phyloP scores from a whole-genome alignment of 2,329 filamentous ascomycete genomes.

The Sporothrix globosa region DNA sequence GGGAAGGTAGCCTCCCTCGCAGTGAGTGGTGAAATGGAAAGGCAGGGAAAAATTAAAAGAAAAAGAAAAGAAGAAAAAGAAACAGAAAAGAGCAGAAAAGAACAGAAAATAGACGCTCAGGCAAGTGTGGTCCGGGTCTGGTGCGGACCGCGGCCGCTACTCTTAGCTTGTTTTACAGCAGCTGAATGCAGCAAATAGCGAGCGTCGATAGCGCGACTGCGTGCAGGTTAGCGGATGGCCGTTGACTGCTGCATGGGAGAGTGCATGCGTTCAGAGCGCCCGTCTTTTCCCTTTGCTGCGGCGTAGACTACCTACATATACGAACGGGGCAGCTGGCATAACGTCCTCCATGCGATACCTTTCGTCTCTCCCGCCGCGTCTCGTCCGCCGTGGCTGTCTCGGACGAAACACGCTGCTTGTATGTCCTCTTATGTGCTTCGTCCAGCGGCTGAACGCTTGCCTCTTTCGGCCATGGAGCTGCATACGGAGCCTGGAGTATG shows the following conservation, averaged over 20 bases:
- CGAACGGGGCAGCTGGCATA: not conserved
- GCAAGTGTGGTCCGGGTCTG: not conserved
- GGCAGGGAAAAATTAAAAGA: not conserved
- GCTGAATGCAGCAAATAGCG: not conserved
- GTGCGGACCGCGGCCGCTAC: constrained; percentile 13
- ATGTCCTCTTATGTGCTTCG: not conserved
- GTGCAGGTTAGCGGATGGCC: not conserved
- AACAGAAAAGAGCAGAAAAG: not conserved
- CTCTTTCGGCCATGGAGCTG: not conserved
- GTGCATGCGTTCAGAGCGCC: not conserved
- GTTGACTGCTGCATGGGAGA: not conserved
- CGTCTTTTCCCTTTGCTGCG: not conserved
- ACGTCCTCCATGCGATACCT: too few species aligned
- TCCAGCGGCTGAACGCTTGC: not conserved
- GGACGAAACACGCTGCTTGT: not conserved
- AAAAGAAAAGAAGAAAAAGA: not conserved
- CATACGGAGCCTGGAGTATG: too few species aligned
- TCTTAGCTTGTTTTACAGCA: not conserved
- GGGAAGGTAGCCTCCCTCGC: not conserved
- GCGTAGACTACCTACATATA: too few species aligned
- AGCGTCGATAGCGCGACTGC: not conserved
- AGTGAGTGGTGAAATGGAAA: too few species aligned
- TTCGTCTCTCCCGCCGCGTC: not conserved
- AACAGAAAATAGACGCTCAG: not conserved
- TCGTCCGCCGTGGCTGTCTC: not conserved